A percentile compares a stretch with the other conserved stretches of the same genome.
These are phyloP conservation scores for Penicillium griseofulvum DNA, from an alignment of 2,329 filamentous ascomycete species.

Conservation along the genomic window DNA sequence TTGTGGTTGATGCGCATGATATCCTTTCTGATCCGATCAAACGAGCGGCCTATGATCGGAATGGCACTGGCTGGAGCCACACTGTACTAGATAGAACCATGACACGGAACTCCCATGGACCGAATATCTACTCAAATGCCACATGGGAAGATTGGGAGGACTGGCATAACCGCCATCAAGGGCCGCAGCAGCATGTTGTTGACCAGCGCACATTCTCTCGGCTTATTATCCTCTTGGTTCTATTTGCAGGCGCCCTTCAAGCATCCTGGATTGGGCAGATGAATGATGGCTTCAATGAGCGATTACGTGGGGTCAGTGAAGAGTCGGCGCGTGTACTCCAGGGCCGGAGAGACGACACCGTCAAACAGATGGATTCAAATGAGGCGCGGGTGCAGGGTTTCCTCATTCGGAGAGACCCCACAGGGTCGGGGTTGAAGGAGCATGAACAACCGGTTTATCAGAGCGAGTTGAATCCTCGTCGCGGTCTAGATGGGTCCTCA, in stretches of 20 bases:
- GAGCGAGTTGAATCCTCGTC: slow-evolving; percentile 27
- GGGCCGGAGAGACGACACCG: slow-evolving; percentile 54
- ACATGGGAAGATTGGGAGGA: slow-evolving; percentile 98
- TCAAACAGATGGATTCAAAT: slow-evolving; percentile 44
- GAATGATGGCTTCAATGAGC: slow-evolving; percentile 62
- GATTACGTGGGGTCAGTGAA: slow-evolving; percentile 65
- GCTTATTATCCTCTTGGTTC: slow-evolving; percentile 66
- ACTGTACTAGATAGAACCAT: slow-evolving; percentile 65
- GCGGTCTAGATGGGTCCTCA: neutral
- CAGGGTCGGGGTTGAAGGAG: slow-evolving; percentile 45
- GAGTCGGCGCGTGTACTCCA: slow-evolving; percentile 57
- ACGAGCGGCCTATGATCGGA: slow-evolving; percentile 76
- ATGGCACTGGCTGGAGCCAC: slow-evolving; percentile 75
- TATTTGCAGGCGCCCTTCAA: slow-evolving; percentile 70
- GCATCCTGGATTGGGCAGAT: slow-evolving; percentile 65
- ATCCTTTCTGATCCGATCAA: slow-evolving; percentile 80
- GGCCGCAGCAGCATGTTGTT: slow-evolving; percentile 54
- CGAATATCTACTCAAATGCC: slow-evolving; percentile 65
- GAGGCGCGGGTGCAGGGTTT: slow-evolving; percentile 75
- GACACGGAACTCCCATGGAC: slow-evolving; percentile 63
- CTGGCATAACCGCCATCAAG: slow-evolving; percentile 62
- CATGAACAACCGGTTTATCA: slow-evolving; percentile 45
- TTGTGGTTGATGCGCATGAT: slow-evolving; percentile 82
- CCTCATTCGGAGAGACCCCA: slow-evolving; percentile 67
- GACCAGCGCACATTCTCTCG: slow-evolving; percentile 76